These are phyloP conservation scores for Aspergillus ochraceoroseus DNA, from an alignment of 2,329 filamentous ascomycete species.

Conservation along the genomic window DNA sequence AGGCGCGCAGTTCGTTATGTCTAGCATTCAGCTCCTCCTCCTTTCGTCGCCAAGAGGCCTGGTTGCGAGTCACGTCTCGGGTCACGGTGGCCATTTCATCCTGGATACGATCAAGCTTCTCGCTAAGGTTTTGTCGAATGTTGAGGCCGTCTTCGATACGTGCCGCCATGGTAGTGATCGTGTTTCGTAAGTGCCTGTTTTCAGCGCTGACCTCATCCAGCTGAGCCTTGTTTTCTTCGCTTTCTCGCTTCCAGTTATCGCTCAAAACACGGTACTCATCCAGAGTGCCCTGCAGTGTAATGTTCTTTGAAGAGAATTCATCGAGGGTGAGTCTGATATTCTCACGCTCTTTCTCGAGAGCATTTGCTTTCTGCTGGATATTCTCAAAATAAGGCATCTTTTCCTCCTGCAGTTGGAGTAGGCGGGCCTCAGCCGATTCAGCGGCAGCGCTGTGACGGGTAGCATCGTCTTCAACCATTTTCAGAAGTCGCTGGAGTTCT, in stretches of 20 bases:
- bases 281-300: conserved; percentile 56
- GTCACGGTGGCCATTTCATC: conserved; percentile 78
- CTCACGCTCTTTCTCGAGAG: conserved; percentile 64
- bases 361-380: conserved; percentile 61
- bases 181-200: conserved; percentile 69
- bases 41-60: conserved; percentile 67
- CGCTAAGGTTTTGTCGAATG: conserved; percentile 75
- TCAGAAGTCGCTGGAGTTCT: conserved; percentile 65
- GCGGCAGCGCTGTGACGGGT: conserved; percentile 46
- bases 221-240: conserved; percentile 49
- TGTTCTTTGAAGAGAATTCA: conserved; percentile 56
- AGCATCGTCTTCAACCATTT: conserved; percentile 58
- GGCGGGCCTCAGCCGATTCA: conserved; percentile 61
- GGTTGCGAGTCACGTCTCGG: conserved; percentile 75
- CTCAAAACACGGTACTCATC: conserved; percentile 60
- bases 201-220: conserved; percentile 52
- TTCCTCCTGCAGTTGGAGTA: conserved; percentile 63
- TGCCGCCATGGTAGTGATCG: conserved; percentile 66
- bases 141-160: conserved; percentile 83
- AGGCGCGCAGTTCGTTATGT: conserved; percentile 52
- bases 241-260: conserved; percentile 55
- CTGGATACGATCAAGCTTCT: conserved; percentile 79
- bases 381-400: conserved; percentile 62
- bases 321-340: conserved; percentile 50
- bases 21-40: conserved; percentile 54